Base-by-base conservation (phyloP, 306 rosid genomes). In the Citrullus mucosospermus region DNA sequence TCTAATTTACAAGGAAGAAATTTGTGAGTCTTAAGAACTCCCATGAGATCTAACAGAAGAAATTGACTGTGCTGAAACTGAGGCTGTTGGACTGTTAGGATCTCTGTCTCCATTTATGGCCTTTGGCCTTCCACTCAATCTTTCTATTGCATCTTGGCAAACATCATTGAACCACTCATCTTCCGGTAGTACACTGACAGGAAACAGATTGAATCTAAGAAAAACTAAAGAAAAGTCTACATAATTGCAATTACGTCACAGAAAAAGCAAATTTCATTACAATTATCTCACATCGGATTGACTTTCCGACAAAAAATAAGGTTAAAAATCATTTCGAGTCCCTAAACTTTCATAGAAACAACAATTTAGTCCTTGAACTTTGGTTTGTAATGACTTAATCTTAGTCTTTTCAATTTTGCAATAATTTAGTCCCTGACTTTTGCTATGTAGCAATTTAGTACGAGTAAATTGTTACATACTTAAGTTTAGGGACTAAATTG, bases 141-240 rank as follows among this genome's bases (percentile, higher is more conserved):
- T 91, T 79, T 91, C 97, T 71, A 90, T 85, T 48, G 94, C 91
- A 69, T 90, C 98, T 84, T 89, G 97, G 82, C 99, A 91, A 65
- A 93, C 67, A 34, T 91, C 98, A 48, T 89, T 85, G 68, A 93
- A 96, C 99, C 98, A 96, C 6, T 91, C 99, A 85, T 96, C 99
- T 76, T 91, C 98, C 36, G 98, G 98, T 20, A 96, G 86, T 67
- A 81, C 88, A 57, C 99, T 96, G 90, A 51, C 43, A 85, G 14
- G 70, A 83, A 18, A 79, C 60, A 66, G 13, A 66, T 22, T 9
- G 15, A 14, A 53, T 50, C 20, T 72, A 20, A 50, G 28, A 72
- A 50, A 30, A 5, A 8, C 53, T 22, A 17, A 77, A 59, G 1
- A 16, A 50, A 76, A 20, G 74, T 82, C 77, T 76, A 79, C 18